phyloP scores from a whole-genome alignment of 331 rosid genomes.

The Prunus yedoensis region DNA sequence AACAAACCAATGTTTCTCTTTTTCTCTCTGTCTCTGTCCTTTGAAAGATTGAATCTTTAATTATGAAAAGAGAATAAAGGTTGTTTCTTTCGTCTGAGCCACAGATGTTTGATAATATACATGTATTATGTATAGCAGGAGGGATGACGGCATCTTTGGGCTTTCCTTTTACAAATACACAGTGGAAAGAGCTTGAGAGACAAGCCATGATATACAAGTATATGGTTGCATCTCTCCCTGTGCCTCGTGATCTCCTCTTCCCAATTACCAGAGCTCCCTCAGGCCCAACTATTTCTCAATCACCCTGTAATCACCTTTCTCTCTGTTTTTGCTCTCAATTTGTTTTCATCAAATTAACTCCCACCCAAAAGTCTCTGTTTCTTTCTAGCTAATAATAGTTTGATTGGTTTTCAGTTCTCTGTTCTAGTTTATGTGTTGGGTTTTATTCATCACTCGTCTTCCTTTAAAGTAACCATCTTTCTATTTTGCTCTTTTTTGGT shows the following conservation, averaged over 20 bases:
- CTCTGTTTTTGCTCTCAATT: neutral
- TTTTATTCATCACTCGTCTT: neutral
- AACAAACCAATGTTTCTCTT: too few species aligned
- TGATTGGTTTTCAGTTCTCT: too few species aligned
- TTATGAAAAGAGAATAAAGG: constrained; percentile 6
- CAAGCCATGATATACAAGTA: constrained; percentile 91
- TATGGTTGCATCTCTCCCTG: constrained; percentile 74
- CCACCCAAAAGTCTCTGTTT: too few species aligned
- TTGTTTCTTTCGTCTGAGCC: constrained; percentile 26
- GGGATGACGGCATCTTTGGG: constrained; percentile 59
- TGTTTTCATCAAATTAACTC: neutral
- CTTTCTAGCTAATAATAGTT: too few species aligned
- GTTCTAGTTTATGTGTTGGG: neutral
- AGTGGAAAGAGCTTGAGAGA: constrained; percentile 80
- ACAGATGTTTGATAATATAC: constrained; percentile 16
- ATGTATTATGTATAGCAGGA: constrained; percentile 20
- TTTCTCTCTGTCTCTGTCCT: too few species aligned
- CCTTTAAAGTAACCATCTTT: neutral
- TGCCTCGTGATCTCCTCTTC: constrained; percentile 60
- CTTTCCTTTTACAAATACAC: constrained; percentile 72
- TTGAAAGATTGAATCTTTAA: constrained; percentile 25
- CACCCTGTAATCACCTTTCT: constrained; percentile 9
- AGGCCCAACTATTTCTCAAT: constrained; percentile 13
- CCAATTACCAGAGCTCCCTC: constrained; percentile 16
- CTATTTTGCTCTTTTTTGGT: neutral